Evolutionary conservation across 345 rosid genomes (phyloP).

Genomic region (Geranium rotundifolium): DNA sequence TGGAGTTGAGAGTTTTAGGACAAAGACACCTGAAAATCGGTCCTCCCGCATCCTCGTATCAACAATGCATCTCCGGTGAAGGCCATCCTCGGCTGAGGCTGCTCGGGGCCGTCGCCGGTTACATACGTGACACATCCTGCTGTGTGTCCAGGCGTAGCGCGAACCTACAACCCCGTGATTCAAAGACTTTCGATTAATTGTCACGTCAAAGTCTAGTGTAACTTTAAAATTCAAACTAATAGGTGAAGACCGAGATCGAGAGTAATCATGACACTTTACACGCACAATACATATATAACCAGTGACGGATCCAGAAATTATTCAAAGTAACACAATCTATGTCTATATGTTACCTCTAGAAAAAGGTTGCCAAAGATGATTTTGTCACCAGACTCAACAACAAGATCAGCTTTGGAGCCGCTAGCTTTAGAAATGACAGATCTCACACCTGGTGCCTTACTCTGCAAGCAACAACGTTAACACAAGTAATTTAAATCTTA

Average conservation of each 20-base stretch:
- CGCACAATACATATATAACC: too few relatives aligned
- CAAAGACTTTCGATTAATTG: too few relatives aligned
- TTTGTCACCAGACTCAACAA: conserved; percentile 60
- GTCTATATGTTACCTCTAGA: conserved; percentile 39
- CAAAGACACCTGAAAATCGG: conserved; percentile 78
- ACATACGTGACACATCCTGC: conserved; percentile 87
- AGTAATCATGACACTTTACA: too few relatives aligned
- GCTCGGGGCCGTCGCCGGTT: conserved; percentile 68
- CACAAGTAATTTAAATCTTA: too few relatives aligned
- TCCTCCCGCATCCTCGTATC: conserved; percentile 95
- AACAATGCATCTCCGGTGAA: conserved; percentile 88
- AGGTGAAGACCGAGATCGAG: too few relatives aligned
- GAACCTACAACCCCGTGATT: conserved; percentile 28
- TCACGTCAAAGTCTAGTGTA: too few relatives aligned
- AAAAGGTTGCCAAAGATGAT: conserved; percentile 54
- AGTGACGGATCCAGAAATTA: too few relatives aligned
- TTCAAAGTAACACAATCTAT: too few relatives aligned
- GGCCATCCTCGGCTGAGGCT: conserved; percentile 85
- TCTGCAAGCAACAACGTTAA: conserved; percentile 22
- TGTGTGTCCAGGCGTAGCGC: conserved; percentile 94
- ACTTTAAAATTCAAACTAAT: too few relatives aligned
- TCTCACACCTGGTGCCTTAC: conserved; percentile 43
- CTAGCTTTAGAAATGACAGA: conserved; percentile 79
- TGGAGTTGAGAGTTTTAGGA: too few relatives aligned
- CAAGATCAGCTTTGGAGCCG: conserved; percentile 66